Base-by-base conservation (phyloP, 116 monocot species). In the Posidonia oceanica region DNA sequence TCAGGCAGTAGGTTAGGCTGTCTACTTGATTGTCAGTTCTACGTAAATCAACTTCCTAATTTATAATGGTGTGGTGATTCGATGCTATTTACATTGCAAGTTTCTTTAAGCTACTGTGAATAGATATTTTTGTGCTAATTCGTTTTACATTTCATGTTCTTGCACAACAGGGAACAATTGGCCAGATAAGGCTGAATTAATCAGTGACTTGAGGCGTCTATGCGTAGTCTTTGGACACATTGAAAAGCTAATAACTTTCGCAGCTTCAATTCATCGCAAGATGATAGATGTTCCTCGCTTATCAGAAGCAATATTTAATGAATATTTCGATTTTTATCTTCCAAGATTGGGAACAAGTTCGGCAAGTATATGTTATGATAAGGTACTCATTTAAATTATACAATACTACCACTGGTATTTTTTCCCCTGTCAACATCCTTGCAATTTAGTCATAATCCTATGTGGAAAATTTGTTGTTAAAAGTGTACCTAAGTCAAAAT, bases 301-400 rank as follows among this genome's bases (percentile, higher is more conserved):
- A 42, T 83, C 85, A 44, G 83, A 85, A 79, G 89, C 87, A 68
- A 77, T 89, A 66, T 97, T 92, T 69, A 71, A 63, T 68, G 87
- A 89, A 36, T 89, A 82, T 72, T 92, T 85, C 51, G 77, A 83
- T 22, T 97, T 77, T 74, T 97, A 92, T 76, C 80, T 91, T 80
- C 97, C 92, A 61, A 97, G 85, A 77, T 80, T 97, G 89, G 97
- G 92, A 36, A 89, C 87, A 21, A 72, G 85, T 71, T 89, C 73
- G 59, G 63, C 71, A 75, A 89, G 80, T 63, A 79, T 89, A 64
- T 87, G 87, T 75, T 82, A 79, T 69, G 87, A 97, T 23, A 85
- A 97, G 97, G 97, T 97, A 76, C 39, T n/a, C n/a, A n/a, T n/a
- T n/a, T 21, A 3, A 39, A 37, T 53, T 57, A 36, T 37, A 7